Base-by-base conservation (phyloP, 805 yeast genomes). In the Hermanozyma aechmeae region DNA sequence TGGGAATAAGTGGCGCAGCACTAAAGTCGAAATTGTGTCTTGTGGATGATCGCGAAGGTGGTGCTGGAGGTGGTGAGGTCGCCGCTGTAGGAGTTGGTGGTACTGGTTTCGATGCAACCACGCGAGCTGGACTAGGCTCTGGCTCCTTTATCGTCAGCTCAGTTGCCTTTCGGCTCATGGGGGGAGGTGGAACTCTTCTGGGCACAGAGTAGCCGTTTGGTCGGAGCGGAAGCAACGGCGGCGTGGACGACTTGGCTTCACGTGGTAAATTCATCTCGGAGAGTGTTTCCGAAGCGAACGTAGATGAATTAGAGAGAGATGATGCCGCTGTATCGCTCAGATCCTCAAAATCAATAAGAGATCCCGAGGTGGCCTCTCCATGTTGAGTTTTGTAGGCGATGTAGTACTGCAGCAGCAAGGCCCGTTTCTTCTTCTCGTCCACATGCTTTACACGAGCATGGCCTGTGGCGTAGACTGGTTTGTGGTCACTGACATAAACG, bases 401-500 rank as follows among this genome's bases (percentile, higher is more conserved):
- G 38, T 58, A 58, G 25, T 54, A 43, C 13, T 41, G 33, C 25
- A 47, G 48, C 8, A 56, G 30, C 32, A 63, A 43, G 13, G 40
- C 33, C 12, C 37, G 27, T 29, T 51, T 58, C 43, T 53, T 57
- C 6, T 30, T 42, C 16, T 51, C 52, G 37, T 92, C 80, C 18
- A 87, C 65, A 31, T 82, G 70, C 31, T 73, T 68, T 13, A 84
- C 87, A 13, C 57, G 62, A 10, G 82, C 73, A 19, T 64, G 58
- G 46, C 80, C 86, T 1, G 85, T 74, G 4, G 89, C 86, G 52
- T 69, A 92, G 3, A 92, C 95, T 0, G 98, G 98, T 35, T 84
- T 77, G 51, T 92, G 98, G 48, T 92, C 98, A 31, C 96, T 84
- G 33, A 78, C 66, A 32, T 48, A 48, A 24, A 89, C 53, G 14